A percentile compares a stretch with the other conserved stretches of the same genome.
phyloP scores from a whole-genome alignment of 1,139 yeast species.

The Saccharomyces hybrid region DNA sequence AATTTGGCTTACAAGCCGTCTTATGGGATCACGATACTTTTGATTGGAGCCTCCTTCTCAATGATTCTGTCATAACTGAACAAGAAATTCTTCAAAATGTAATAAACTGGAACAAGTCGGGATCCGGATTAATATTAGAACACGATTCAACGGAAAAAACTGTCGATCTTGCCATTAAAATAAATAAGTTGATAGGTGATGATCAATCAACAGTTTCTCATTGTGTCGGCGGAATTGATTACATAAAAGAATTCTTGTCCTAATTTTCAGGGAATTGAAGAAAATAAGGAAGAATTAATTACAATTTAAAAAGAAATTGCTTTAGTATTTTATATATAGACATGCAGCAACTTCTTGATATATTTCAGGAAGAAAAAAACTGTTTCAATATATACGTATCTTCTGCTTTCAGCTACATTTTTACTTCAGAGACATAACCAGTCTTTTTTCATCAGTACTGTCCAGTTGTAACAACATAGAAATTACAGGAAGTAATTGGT shows the following conservation, averaged over 20 bases:
- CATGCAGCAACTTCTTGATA: neutral
- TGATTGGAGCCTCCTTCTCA: constrained; percentile 71
- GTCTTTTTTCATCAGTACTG: constrained; percentile 63
- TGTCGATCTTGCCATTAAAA: constrained; percentile 59
- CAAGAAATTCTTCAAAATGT: constrained; percentile 50
- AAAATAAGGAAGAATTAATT: neutral
- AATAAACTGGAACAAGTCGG: constrained; percentile 39
- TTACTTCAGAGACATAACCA: constrained; percentile 53
- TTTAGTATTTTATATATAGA: neutral
- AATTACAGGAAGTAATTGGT: constrained; percentile 75
- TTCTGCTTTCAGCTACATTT: constrained; percentile 1
- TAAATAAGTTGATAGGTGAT: constrained; percentile 45
- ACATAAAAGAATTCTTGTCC: constrained; percentile 23
- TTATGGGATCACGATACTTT: constrained; percentile 89
- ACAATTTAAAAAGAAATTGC: neutral
- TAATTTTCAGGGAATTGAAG: neutral
- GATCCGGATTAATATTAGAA: constrained; percentile 67
- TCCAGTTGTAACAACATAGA: constrained; percentile 64
- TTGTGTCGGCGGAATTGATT: constrained; percentile 60
- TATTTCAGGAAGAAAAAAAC: neutral
- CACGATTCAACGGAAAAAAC: constrained; percentile 71
- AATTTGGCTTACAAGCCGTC: constrained; percentile 82
- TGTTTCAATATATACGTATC: neutral
- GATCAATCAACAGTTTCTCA: constrained; percentile 74
- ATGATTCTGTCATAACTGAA: constrained; percentile 33